Conservation (phyloP, 768 basidiomycete genomes). For the Cantharellus anzutake region DNA sequence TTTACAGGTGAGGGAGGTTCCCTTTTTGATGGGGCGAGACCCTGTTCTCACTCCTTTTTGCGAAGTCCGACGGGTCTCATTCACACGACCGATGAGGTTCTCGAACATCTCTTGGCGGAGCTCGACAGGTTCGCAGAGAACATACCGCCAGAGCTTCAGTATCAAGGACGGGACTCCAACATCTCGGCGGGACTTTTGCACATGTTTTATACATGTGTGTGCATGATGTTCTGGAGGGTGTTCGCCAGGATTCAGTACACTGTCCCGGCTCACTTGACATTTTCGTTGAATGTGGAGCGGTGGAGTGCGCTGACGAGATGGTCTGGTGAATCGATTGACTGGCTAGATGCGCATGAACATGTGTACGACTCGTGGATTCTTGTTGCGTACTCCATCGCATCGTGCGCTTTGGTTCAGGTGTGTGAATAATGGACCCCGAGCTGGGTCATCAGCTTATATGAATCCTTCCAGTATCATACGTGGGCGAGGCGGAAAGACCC, state of each 20-base stretch:
- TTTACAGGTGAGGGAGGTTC: constrained; percentile 49
- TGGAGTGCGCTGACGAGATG: constrained; percentile 58
- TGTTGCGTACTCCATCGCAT: constrained; percentile 73
- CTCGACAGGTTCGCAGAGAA: constrained; percentile 44
- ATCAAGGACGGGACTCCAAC: constrained; percentile 42
- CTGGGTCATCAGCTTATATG: neutral
- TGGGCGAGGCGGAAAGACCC: constrained; percentile 71
- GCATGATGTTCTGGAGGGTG: constrained; percentile 95
- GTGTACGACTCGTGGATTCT: constrained; percentile 77
- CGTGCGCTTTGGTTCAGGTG: constrained; percentile 82
- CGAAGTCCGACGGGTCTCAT: constrained; percentile 70
- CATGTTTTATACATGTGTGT: constrained; percentile 70
- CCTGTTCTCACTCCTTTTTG: constrained; percentile 3
- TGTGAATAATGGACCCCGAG: constrained; percentile 9
- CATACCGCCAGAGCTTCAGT: constrained; percentile 62
- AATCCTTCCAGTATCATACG: constrained; percentile 58
- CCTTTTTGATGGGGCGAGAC: neutral
- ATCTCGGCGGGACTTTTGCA: constrained; percentile 54
- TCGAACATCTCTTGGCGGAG: constrained; percentile 26
- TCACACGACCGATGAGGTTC: constrained; percentile 63
- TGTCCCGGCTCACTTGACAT: constrained; percentile 78
- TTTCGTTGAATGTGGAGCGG: constrained; percentile 57
- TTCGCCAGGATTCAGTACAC: constrained; percentile 96
- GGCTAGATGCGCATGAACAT: constrained; percentile 66
- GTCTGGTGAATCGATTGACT: constrained; percentile 71